Percentiles rank a stretch among this genome's conserved stretches.
These are phyloP conservation scores for Phoma sp. DNA, from an alignment of 2,329 filamentous ascomycete species.

Conservation along the genomic window DNA sequence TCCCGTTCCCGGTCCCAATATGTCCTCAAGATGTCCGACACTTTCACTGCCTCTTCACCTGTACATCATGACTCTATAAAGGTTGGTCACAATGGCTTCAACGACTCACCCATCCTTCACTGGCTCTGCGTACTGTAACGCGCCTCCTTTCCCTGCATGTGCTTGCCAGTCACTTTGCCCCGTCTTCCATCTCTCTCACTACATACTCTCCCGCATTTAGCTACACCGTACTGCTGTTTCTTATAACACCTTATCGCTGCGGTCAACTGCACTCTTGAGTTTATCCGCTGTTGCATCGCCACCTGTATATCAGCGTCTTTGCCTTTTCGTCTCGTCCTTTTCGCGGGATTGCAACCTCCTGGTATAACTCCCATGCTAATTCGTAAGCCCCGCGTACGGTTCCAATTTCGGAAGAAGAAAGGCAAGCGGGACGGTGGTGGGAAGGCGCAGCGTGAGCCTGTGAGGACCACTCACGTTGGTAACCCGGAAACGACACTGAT, in stretches of 20 bases:
- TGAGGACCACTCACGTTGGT: neutral
- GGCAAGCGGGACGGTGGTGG: neutral
- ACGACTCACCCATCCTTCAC: neutral
- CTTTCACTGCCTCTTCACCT: constrained; percentile 7
- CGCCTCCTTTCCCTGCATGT: neutral
- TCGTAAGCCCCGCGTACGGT: neutral
- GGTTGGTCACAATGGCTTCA: neutral
- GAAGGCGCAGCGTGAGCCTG: neutral
- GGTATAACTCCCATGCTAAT: neutral
- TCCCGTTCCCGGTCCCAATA: neutral
- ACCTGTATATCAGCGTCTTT: neutral
- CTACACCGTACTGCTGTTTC: neutral
- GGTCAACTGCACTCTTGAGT: neutral
- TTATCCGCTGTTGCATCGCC: neutral
- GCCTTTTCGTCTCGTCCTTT: neutral
- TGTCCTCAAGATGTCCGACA: neutral
- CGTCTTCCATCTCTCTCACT: neutral
- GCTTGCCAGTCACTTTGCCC: neutral
- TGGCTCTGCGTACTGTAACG: neutral
- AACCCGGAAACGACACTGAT: neutral
- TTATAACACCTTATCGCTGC: neutral
- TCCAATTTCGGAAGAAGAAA: neutral
- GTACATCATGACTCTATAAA: neutral
- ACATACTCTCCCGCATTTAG: neutral
- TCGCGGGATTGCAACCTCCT: neutral